Evolutionary conservation across 2,329 filamentous ascomycete species (phyloP).

Genomic region (Cyphellophora attinorum): DNA sequence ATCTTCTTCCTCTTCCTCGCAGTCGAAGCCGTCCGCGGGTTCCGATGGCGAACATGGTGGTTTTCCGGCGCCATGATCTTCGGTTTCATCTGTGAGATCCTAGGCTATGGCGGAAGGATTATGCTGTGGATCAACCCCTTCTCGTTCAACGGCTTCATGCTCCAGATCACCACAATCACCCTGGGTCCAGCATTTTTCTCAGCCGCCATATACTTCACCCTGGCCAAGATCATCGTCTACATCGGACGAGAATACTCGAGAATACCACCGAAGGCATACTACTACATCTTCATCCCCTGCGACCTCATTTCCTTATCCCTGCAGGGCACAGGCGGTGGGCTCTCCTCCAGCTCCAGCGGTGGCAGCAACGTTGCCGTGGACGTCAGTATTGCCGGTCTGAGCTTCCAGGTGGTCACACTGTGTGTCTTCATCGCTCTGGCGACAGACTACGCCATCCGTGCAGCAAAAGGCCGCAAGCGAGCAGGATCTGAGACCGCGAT

Average conservation of each 20-base stretch:
- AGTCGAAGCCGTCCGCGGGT: no score
- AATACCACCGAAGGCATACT: slow-evolving; percentile 23
- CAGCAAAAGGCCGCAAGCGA: slow-evolving; percentile 2
- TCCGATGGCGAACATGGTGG: no score
- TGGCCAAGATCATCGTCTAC: slow-evolving; percentile 20
- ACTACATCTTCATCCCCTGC: slow-evolving; percentile 28
- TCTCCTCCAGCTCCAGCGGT: slow-evolving; percentile 12
- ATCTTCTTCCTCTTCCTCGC: slow-evolving; percentile 5
- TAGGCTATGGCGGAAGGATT: slow-evolving; percentile 54
- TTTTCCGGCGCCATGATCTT: no score
- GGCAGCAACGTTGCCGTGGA: slow-evolving; percentile 21
- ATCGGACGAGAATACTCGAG: slow-evolving; percentile 30
- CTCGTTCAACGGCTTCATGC: slow-evolving; percentile 48
- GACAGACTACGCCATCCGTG: slow-evolving; percentile 16
- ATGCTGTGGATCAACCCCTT: slow-evolving; percentile 50
- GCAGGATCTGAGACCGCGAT: no score
- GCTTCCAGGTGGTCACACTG: slow-evolving; percentile 30
- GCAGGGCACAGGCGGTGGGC: slow-evolving; percentile 29
- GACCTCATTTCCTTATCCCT: slow-evolving; percentile 31
- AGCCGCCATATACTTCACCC: slow-evolving; percentile 52
- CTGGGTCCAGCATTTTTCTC: slow-evolving; percentile 46
- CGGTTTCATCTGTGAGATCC: slow-evolving; percentile 28
- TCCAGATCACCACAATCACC: slow-evolving; percentile 52
- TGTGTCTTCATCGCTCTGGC: slow-evolving; percentile 21
- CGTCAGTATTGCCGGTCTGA: slow-evolving; percentile 29